A percentile compares a stretch with the other conserved stretches of the same genome.
phyloP scores from a whole-genome alignment of 768 basidiomycete species.

The Gloeopeniophorella convolvens region DNA sequence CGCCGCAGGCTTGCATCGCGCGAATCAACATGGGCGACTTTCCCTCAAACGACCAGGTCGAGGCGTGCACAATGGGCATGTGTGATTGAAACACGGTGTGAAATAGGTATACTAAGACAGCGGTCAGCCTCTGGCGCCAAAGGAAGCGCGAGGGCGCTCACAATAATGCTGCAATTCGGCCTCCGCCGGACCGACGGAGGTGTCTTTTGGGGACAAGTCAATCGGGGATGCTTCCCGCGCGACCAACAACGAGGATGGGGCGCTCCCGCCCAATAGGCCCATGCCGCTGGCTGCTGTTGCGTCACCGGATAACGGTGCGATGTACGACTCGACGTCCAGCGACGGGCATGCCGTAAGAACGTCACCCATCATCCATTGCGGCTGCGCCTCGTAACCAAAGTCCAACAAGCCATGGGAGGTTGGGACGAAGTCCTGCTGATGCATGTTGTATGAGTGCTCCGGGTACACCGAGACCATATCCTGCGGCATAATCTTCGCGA shows the following conservation, averaged over 20 bases:
- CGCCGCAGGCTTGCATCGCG: constrained; percentile 51
- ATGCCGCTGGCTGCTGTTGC: neutral
- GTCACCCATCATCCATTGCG: constrained; percentile 10
- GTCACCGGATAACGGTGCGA: constrained; percentile 5
- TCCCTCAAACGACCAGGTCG: constrained; percentile 41
- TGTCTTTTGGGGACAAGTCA: constrained; percentile 2
- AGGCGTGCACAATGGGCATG: constrained; percentile 44
- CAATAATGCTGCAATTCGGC: constrained; percentile 41
- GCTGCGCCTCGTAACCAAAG: constrained; percentile 13
- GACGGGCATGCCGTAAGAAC: constrained; percentile 10
- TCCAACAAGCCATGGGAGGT: constrained; percentile 6
- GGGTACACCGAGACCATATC: constrained; percentile 17
- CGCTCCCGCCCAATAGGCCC: neutral
- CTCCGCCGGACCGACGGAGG: constrained; percentile 14
- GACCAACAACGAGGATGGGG: constrained; percentile 5
- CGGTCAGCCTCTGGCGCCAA: constrained; percentile 4
- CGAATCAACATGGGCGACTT: constrained; percentile 42
- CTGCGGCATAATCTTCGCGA: constrained; percentile 17
- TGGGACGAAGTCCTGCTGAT: constrained; percentile 10
- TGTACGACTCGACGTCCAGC: constrained; percentile 13
- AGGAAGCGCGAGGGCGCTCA: constrained; percentile 29
- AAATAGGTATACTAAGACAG: constrained; percentile 39
- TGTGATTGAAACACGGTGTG: constrained; percentile 44
- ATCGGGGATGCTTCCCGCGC: constrained; percentile 9
- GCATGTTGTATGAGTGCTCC: constrained; percentile 4